Conservation (phyloP, 768 basidiomycete genomes). For the Mycena maculata region DNA sequence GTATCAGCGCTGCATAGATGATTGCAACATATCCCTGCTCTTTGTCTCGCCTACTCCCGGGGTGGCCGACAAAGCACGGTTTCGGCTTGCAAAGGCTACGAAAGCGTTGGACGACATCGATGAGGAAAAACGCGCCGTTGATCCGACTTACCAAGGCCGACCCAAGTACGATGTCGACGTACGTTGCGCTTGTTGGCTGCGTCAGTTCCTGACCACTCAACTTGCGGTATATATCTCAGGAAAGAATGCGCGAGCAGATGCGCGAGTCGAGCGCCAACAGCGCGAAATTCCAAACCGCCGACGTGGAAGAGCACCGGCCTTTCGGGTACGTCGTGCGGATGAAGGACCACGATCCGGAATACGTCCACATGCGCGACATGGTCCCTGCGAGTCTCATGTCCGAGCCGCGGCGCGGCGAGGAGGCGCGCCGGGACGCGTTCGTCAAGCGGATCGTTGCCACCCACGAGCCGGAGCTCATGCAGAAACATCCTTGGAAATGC, state of each 20-base stretch:
- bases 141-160: conserved; percentile 18
- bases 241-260: conserved; percentile 22
- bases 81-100: conserved; percentile 9
- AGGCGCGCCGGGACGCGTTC: conserved; percentile 20
- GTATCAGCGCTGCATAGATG: conserved; percentile 30
- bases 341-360: conserved; percentile 18
- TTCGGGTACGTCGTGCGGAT: conserved; percentile 26
- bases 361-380: conserved; percentile 31
- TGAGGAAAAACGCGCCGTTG: background rate
- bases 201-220: background rate
- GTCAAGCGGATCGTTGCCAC: conserved; percentile 14
- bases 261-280: conserved; percentile 10
- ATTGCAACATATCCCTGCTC: conserved; percentile 23
- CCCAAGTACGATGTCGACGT: conserved; percentile 27
- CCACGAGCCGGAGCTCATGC: conserved; percentile 29
- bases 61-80: conserved; percentile 15
- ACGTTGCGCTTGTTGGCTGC: background rate
- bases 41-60: background rate
- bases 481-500: conserved; percentile 23
- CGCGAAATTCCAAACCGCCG: conserved; percentile 5
- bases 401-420: background rate
- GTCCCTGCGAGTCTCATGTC: conserved; percentile 15
- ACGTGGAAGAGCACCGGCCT: conserved; percentile 24
- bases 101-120: conserved; percentile 26
- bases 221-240: background rate